These are phyloP conservation scores for Protomyces pachydermus DNA, from an alignment of 1,139 yeast species.

Conservation along the genomic window DNA sequence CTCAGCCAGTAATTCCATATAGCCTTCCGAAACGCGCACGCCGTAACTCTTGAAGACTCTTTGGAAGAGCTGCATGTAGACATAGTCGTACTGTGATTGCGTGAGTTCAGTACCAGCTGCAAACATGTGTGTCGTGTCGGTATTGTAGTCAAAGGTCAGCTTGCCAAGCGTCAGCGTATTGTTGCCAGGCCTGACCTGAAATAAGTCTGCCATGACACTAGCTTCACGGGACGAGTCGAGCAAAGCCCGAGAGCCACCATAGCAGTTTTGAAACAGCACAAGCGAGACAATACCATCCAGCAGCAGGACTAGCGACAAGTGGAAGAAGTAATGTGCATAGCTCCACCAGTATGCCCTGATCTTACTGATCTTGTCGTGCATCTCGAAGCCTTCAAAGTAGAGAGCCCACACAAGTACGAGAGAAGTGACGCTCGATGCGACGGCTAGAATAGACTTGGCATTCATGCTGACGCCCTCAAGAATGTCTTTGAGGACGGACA, in stretches of 20 bases:
- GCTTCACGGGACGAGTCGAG: slow-evolving; percentile 1
- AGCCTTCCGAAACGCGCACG: slow-evolving; percentile 4
- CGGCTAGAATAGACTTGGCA: slow-evolving; percentile 5
- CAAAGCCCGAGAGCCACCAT: slow-evolving; percentile 18
- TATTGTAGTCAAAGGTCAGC: slow-evolving; percentile 5
- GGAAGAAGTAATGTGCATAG: slow-evolving; percentile 16
- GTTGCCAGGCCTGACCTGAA: slow-evolving; percentile 1
- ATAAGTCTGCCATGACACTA: slow-evolving; percentile 4
- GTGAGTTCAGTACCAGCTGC: slow-evolving; percentile 6
- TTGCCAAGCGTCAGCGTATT: slow-evolving; percentile 11
- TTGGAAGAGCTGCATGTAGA: slow-evolving; percentile 12
- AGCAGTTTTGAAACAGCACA: slow-evolving; percentile 19
- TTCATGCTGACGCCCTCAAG: slow-evolving; percentile 17
- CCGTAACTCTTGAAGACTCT: slow-evolving; percentile 7
- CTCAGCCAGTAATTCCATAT: slow-evolving; percentile 6
- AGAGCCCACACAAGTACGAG: slow-evolving; percentile 18
- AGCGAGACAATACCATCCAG: slow-evolving; percentile 23
- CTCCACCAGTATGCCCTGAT: slow-evolving; percentile 16
- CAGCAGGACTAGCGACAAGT: slow-evolving; percentile 10
- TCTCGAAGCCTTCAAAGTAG: slow-evolving; percentile 18
- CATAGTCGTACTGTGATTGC: slow-evolving; percentile 22
- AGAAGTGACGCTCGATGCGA: slow-evolving; percentile 3
- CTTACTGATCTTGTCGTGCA: slow-evolving; percentile 5
- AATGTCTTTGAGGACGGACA: slow-evolving; percentile 14
- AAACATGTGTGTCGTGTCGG: slow-evolving; percentile 1